Conservation (phyloP, 2,329 filamentous ascomycete genomes). For the Epichloe festucae region DNA sequence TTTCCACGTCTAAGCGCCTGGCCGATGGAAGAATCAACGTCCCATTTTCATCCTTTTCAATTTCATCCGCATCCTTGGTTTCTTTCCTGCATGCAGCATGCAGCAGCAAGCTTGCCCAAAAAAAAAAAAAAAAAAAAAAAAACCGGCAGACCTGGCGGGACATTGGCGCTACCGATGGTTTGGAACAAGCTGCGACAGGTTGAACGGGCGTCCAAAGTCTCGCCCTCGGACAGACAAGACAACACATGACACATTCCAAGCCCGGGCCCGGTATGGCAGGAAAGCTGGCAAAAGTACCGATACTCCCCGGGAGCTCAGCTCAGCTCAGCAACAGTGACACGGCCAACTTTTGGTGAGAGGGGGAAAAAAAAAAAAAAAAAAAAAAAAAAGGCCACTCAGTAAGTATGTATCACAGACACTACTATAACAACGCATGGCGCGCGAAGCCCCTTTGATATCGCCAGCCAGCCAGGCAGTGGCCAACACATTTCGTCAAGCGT, state of each 20-base stretch:
- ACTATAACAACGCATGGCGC: not conserved
- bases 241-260: not conserved
- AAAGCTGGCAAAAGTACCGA: not conserved
- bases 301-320: not conserved
- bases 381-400: not conserved
- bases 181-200: not conserved
- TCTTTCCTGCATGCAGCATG: not conserved
- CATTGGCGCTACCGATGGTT: not conserved
- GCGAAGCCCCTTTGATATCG: not conserved
- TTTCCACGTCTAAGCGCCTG: slow-evolving; percentile 16
- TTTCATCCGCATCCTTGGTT: not conserved
- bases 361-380: no score
- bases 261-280: not conserved
- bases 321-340: not conserved
- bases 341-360: not conserved
- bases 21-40: not conserved
- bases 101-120: not conserved
- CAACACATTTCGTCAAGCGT: not conserved
- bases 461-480: not conserved
- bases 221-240: not conserved
- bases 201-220: not conserved
- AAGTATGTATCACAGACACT: not conserved
- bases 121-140: no score
- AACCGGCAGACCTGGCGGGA: not conserved
- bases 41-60: not conserved